A percentile compares a stretch with the other conserved stretches of the same genome.
phyloP scores from a whole-genome alignment of 1,139 yeast species.

The Taphrina deformans region DNA sequence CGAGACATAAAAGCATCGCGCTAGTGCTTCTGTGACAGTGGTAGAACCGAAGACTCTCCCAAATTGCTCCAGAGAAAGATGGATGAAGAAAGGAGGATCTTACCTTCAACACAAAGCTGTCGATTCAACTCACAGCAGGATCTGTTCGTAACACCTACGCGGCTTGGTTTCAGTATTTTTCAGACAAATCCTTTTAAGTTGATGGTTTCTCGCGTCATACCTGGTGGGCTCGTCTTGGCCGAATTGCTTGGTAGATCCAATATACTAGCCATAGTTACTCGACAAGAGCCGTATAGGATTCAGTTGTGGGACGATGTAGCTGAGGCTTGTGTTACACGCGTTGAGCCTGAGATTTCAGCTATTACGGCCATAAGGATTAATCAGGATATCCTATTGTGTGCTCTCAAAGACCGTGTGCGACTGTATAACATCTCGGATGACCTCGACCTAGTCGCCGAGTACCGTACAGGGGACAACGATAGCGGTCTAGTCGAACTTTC shows the following conservation, averaged over 20 bases:
- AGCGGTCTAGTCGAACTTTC: background rate
- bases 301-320: slow-evolving; percentile 5
- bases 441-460: background rate
- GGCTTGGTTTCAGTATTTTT: background rate
- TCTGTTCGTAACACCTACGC: background rate
- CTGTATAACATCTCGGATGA: background rate
- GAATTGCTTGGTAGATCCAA: slow-evolving; percentile 8
- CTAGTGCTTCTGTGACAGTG: too few relatives aligned
- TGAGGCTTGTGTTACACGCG: too few relatives aligned
- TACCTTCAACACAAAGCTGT: background rate
- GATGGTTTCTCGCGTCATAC: background rate
- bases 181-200: slow-evolving; percentile 1
- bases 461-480: background rate
- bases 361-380: background rate
- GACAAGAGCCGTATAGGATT: background rate
- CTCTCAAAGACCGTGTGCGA: background rate
- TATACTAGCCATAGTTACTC: slow-evolving; percentile 1
- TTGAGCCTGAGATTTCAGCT: background rate
- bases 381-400: background rate
- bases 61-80: too few relatives aligned
- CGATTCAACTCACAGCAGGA: background rate
- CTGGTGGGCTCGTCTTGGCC: background rate
- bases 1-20: too few relatives aligned
- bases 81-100: background rate
- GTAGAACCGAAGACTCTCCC: too few relatives aligned